phyloP scores from a whole-genome alignment of 192 early-diverging fungal species.

The Piromyces finnis region DNA sequence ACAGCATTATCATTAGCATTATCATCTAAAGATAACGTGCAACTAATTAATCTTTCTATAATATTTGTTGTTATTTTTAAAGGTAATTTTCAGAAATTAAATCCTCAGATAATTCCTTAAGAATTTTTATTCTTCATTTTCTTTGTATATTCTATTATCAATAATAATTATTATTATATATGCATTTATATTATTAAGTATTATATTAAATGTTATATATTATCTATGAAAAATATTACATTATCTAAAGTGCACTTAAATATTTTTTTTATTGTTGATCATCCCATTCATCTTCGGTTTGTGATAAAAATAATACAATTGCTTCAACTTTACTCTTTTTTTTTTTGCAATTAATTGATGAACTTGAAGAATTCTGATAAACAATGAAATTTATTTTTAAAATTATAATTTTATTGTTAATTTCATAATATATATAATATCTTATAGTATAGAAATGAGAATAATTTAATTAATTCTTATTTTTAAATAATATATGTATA shows the following conservation, averaged over 20 bases:
- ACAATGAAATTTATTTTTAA: too few relatives aligned
- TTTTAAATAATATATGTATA: too few relatives aligned
- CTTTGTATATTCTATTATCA: neutral
- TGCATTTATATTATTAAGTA: too few relatives aligned
- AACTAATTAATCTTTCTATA: conserved; percentile 49
- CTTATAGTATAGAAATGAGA: too few relatives aligned
- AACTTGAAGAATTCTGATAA: neutral
- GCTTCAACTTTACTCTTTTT: neutral
- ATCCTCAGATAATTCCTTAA: neutral
- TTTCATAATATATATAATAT: too few relatives aligned
- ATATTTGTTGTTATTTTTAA: conserved; percentile 23
- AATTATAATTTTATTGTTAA: too few relatives aligned
- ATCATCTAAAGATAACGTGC: conserved; percentile 43
- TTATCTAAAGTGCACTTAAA: neutral
- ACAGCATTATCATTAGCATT: conserved; percentile 17
- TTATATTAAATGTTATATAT: too few relatives aligned
- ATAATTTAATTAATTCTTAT: too few relatives aligned
- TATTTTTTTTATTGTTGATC: neutral
- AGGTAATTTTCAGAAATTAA: neutral
- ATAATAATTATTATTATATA: too few relatives aligned
- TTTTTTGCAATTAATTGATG: neutral
- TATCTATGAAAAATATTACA: neutral
- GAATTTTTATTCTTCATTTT: neutral
- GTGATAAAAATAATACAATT: neutral
- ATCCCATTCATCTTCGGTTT: neutral